These are phyloP conservation scores for Marasmius oreades DNA, from an alignment of 1,284 basidiomycete genomes.

Conservation along the genomic window DNA sequence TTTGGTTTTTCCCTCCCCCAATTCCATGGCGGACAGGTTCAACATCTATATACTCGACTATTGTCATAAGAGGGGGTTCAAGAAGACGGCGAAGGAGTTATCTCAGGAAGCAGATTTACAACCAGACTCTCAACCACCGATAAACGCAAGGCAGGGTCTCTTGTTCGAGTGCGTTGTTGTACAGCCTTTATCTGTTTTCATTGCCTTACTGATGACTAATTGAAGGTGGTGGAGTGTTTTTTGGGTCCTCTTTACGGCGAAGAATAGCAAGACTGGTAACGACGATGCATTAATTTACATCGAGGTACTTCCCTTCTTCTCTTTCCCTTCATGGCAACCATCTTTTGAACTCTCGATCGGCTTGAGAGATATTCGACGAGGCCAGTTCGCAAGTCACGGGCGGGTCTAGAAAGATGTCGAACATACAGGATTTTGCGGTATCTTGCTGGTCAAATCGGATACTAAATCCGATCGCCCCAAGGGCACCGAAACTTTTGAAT, in stretches of 20 bases:
- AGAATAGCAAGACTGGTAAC: conserved; percentile 55
- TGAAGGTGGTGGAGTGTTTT: conserved; percentile 84
- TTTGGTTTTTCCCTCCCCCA: conserved; percentile 18
- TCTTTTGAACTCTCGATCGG: no score
- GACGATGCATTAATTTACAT: conserved; percentile 72
- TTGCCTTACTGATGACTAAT: conserved; percentile 6
- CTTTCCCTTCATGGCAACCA: conserved; percentile 9
- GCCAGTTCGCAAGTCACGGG: no score
- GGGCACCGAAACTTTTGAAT: no score
- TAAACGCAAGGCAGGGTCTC: conserved; percentile 76
- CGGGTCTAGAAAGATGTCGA: no score
- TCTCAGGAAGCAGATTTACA: conserved; percentile 60
- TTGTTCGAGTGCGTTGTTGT: conserved; percentile 66
- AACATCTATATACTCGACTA: conserved; percentile 86
- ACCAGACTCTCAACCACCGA: conserved; percentile 60
- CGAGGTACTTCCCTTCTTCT: conserved; percentile 42
- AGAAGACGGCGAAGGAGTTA: conserved; percentile 64
- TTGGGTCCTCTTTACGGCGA: conserved; percentile 78
- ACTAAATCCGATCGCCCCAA: no score
- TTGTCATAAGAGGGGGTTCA: conserved; percentile 72
- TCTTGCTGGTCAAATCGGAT: no score
- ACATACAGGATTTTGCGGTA: no score
- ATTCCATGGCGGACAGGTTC: no score
- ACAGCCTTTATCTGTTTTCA: conserved; percentile 7
- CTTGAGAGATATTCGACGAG: no score